Percentiles rank a stretch among this genome's conserved stretches.
These are phyloP conservation scores for Rhododendron ovatum DNA, from an alignment of 148 eudicot species.

Conservation along the genomic window DNA sequence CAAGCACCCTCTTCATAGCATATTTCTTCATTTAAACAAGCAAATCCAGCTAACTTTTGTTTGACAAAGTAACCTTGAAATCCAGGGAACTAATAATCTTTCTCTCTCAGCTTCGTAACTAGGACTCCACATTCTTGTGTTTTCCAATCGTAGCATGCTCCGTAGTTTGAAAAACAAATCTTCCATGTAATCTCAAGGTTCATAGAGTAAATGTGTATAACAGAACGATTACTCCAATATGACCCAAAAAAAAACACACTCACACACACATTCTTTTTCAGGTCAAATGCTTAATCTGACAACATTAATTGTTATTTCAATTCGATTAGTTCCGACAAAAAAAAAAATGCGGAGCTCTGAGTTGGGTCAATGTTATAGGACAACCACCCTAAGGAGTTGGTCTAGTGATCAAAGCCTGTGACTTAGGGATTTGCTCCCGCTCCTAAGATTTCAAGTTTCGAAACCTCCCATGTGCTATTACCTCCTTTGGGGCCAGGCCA, in stretches of 20 bases:
- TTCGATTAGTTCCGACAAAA: not conserved
- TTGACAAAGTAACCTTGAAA: not conserved
- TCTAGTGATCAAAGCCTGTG: too few relatives aligned
- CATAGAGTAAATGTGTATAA: not conserved
- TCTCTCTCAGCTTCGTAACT: not conserved
- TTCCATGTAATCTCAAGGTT: not conserved
- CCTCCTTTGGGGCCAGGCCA: too few relatives aligned
- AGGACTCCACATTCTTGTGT: not conserved
- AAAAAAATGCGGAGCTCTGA: not conserved
- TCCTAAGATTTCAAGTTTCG: too few relatives aligned
- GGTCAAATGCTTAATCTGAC: not conserved
- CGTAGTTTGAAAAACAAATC: not conserved
- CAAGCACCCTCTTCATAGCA: not conserved
- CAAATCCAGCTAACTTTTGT: not conserved
- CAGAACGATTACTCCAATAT: not conserved
- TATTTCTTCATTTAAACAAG: not conserved
- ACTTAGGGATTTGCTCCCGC: too few relatives aligned
- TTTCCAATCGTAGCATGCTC: not conserved
- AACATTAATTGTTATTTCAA: not conserved
- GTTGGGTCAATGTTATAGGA: not conserved
- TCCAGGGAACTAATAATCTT: not conserved
- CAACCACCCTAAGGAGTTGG: too few relatives aligned
- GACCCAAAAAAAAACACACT: too few relatives aligned
- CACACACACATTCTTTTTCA: not conserved
- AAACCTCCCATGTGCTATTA: too few relatives aligned